Conservation (phyloP, 2,329 filamentous ascomycete genomes). For the Alternaria longipes region DNA sequence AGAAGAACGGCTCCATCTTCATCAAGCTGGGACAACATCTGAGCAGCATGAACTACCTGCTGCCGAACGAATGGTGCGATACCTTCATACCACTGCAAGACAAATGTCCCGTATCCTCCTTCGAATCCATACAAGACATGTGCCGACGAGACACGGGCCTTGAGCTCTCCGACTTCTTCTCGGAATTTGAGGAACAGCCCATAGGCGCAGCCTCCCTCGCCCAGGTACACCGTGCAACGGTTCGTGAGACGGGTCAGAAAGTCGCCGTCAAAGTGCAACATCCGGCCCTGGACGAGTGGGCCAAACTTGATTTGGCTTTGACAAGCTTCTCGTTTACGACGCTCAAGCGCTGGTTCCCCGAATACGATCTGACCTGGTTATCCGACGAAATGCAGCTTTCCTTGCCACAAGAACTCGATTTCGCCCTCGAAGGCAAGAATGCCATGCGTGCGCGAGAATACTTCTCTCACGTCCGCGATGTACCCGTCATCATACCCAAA, state of each 20-base stretch:
- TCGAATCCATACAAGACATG: slow-evolving; percentile 86
- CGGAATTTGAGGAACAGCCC: slow-evolving; percentile 79
- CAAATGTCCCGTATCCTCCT: slow-evolving; percentile 90
- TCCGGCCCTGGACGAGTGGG: slow-evolving; percentile 87
- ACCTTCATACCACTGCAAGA: slow-evolving; percentile 97
- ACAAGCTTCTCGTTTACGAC: slow-evolving; percentile 90
- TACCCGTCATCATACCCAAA: slow-evolving; percentile 87
- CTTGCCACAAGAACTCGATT: slow-evolving; percentile 90
- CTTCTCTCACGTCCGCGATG: slow-evolving; percentile 75
- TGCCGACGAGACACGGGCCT: slow-evolving; percentile 83
- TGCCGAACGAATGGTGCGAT: slow-evolving; percentile 90
- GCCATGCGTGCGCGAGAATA: slow-evolving; percentile 81
- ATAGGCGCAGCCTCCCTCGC: slow-evolving; percentile 94
- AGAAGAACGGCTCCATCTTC: slow-evolving; percentile 97
- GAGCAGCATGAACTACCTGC: slow-evolving; percentile 93
- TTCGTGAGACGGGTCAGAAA: slow-evolving; percentile 81
- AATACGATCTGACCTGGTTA: slow-evolving; percentile 97
- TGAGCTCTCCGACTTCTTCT: slow-evolving; percentile 83
- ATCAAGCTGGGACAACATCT: slow-evolving; percentile 97
- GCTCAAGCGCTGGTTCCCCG: slow-evolving; percentile 91
- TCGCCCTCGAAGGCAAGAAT: slow-evolving; percentile 84
- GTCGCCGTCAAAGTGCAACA: slow-evolving; percentile 98
- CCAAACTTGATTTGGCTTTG: slow-evolving; percentile 83
- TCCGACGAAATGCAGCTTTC: slow-evolving; percentile 92
- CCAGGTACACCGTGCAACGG: slow-evolving; percentile 88